Evolutionary conservation across 2,329 filamentous ascomycete species (phyloP), one percentile per base, ranked within the genome.

Genomic region (Ramichloridium luteum): DNA sequence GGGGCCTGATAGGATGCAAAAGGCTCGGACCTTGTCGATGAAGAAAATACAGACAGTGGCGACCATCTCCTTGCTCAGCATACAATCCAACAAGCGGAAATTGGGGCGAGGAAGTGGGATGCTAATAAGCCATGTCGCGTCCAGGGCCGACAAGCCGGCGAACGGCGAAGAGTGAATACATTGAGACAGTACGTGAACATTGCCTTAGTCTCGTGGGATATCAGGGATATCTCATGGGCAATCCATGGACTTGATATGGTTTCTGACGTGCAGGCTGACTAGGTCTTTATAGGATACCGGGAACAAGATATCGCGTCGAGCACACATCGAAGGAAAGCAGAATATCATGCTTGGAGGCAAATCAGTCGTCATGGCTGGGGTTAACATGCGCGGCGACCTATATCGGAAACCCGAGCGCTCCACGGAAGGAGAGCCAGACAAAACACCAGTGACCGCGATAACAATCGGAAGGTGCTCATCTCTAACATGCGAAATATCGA

Each of bases 311-410:
- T 88, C 86, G 23, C 83, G 90, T 45, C 84, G 84, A 46, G 82
- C 84, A 40, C 77, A 80, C 54, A 83, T 98, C 47, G 81, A 93
- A 51, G 90, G 90, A 49, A 94, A 88, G 13, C 85, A 93, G 48
- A 93, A 96, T 61, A 96, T 98, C 60, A 93, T 93, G 59, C 79
- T 98, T 2, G 90, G 85, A 46, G 90, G 90, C 41, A 93, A 58
- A 60, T 93, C 86, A 1, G 84, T 96, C 40, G 93, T 98, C 52
- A 85, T 93, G 67, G 80, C 85, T 40, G 86, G 93, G 53, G 88
- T 85, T 48, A 85, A 90, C 59, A 84, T 98, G 53, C 79, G 90
- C 28, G 90, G 88, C 27, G 90, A 98, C 53, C 72, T 98, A 67
- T 32, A 74, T 68, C 5, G 64, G 60, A 40, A 47, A 13, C 35